Evolutionary conservation across 176 grass and related monocot genomes (phyloP).

Genomic region (Eleusine indica): DNA sequence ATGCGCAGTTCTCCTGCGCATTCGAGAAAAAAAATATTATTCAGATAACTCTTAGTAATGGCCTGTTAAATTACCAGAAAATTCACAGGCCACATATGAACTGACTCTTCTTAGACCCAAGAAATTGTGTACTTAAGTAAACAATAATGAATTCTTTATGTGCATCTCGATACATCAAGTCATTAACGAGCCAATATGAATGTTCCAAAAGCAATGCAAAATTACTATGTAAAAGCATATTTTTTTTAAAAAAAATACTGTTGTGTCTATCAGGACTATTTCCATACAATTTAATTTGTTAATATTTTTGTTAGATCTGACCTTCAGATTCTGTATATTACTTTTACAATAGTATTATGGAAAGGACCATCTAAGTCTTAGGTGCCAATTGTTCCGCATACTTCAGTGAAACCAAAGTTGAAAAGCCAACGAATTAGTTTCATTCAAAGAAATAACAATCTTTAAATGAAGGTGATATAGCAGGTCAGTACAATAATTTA

Average conservation of each 20-base stretch:
- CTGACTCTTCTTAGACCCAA: not conserved
- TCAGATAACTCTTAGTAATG: not conserved
- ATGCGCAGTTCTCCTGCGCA: too few species aligned
- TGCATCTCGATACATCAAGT: not conserved
- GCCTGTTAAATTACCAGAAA: not conserved
- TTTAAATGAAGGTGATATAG: slow-evolving; percentile 13
- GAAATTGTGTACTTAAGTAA: not conserved
- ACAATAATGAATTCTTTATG: not conserved
- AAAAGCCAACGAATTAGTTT: not conserved
- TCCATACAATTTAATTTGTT: not conserved
- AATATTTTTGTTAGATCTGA: not conserved
- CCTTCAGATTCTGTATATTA: not conserved
- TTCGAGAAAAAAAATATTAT: not conserved
- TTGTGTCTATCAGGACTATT: not conserved
- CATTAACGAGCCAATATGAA: not conserved
- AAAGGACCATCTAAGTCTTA: not conserved
- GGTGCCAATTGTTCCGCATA: not conserved
- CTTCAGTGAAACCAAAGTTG: not conserved
- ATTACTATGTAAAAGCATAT: not conserved
- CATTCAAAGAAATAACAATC: not conserved
- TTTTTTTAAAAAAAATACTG: not conserved
- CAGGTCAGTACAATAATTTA: slow-evolving; percentile 11
- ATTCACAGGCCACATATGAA: not conserved
- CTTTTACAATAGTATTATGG: not conserved
- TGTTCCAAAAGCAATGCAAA: too few species aligned